These are phyloP conservation scores for Ensete glaucum DNA, from an alignment of 176 grass and related monocot species.

Conservation along the genomic window DNA sequence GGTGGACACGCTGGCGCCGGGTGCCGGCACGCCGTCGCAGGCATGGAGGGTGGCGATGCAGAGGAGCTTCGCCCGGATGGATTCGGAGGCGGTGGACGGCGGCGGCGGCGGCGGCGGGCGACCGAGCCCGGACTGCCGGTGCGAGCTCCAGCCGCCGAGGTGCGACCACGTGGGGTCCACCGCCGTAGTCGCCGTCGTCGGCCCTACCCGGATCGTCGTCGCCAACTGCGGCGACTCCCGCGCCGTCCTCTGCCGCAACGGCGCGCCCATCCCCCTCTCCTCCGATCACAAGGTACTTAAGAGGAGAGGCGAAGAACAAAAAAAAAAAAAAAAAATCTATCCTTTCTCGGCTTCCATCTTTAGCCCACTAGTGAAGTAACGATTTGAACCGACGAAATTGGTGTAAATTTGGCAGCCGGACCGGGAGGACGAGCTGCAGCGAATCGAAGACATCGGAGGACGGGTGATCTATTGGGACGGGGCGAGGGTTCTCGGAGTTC, in stretches of 20 bases:
- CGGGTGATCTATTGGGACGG: slow-evolving; percentile 96
- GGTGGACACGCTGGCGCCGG: slow-evolving; percentile 6
- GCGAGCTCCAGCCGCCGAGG: slow-evolving; percentile 60
- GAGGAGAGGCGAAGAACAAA: background rate
- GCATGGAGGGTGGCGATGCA: slow-evolving; percentile 63
- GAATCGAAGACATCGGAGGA: slow-evolving; percentile 73
- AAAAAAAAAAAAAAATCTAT: too few relatives aligned
- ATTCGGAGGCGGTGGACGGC: slow-evolving; percentile 44
- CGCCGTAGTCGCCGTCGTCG: slow-evolving; percentile 64
- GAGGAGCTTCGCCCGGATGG: slow-evolving; percentile 71
- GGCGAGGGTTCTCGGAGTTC: slow-evolving; percentile 66
- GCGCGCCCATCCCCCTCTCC: slow-evolving; percentile 49
- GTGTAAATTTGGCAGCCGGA: slow-evolving; percentile 44
- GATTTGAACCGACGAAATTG: background rate
- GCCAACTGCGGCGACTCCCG: slow-evolving; percentile 87
- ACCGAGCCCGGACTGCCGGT: slow-evolving; percentile 47
- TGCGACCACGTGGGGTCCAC: slow-evolving; percentile 90
- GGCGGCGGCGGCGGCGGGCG: slow-evolving; percentile 15
- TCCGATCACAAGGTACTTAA: slow-evolving; percentile 72
- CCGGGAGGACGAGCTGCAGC: slow-evolving; percentile 75
- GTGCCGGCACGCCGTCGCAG: background rate
- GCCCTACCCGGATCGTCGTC: slow-evolving; percentile 43
- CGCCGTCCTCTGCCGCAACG: slow-evolving; percentile 66
- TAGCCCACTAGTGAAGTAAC: background rate
- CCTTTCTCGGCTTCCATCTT: background rate